Percentiles rank a stretch among this genome's conserved stretches.
Conservation (phyloP, 208 protist genomes). For the Histomonas meleagridis region DNA sequence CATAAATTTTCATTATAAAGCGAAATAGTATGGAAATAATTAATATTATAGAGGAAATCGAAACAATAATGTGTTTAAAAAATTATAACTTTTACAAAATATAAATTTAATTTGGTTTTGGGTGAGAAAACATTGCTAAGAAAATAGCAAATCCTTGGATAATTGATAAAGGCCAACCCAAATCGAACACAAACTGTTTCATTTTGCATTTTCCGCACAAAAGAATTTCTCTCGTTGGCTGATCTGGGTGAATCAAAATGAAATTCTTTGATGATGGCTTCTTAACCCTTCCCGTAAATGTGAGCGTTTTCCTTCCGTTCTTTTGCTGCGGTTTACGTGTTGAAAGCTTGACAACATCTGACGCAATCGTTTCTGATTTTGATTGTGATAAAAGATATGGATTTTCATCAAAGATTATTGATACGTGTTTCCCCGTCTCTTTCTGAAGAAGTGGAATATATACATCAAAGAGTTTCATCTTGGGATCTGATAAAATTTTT, state of each 20-base stretch:
- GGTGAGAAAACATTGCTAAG: neutral
- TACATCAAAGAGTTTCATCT: neutral
- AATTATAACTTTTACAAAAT: too few species aligned
- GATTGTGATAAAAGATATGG: neutral
- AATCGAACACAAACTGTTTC: neutral
- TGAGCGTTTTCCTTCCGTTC: neutral
- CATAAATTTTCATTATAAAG: too few species aligned
- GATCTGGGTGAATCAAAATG: neutral
- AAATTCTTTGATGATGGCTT: neutral
- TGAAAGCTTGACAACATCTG: neutral
- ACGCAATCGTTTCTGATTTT: neutral
- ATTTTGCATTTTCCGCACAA: neutral
- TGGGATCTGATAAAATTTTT: neutral
- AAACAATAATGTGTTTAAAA: too few species aligned
- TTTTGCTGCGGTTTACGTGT: conserved; percentile 5
- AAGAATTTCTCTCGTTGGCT: neutral
- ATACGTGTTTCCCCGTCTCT: neutral
- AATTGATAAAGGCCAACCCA: conserved; percentile 14
- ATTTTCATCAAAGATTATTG: neutral
- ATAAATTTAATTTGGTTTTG: neutral
- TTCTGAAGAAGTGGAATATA: neutral
- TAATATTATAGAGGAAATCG: too few species aligned
- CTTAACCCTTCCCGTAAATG: conserved; percentile 19
- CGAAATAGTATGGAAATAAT: too few species aligned
- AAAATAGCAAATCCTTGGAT: conserved; percentile 25